Evolutionary conservation across 768 basidiomycete species (phyloP), one percentile per base, ranked within the genome.

Genomic region (Auricularia cornea): DNA sequence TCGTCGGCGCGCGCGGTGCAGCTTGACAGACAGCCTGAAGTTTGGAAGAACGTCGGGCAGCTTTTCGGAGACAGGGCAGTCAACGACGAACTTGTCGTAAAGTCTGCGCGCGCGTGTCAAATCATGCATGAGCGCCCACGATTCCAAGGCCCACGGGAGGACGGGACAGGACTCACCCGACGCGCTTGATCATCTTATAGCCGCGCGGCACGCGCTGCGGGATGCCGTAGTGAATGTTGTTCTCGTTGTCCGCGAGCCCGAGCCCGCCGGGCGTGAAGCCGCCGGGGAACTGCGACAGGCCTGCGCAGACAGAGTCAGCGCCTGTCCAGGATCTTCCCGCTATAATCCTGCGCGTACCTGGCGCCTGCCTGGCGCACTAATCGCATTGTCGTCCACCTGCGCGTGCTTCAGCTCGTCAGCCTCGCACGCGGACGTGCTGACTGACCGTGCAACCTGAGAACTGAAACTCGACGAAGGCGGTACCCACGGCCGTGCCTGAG

Each of bases 151-250:
- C 23, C 54, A 23, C 44, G 33, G 26, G 41, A 31, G 31, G 51
- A 26, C 14, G 56, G 30, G 14, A 18, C 30, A 57, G 11, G 20
- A 83, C 85, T 78, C 67, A 88, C 83, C 90, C 90, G 68, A 96
- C 90, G 71, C 85, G 86, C 79, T 97, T 98, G 72, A 94, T 86
- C 0, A 96, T 98, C 80, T 95, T 96, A 79, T 94, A 87, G 60
- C 95, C 78, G 59, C 96, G 77, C 0, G 93, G 89, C 1, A 97
- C 90, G 28, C 94, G 82, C 70, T 94, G 92, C 0, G 96, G 95
- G 63, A 97, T 94, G 12, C 96, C 95, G 71, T 96, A 98, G 23
- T 92, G 81, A 3, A 78, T 68, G 62, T 73, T 75, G 29, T 63
- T 67, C 26, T 70, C 71, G 60, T n/a, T 48, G 44, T 48, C 29